Conservation (phyloP, 306 rosid species). For the Cajanus cajan region DNA sequence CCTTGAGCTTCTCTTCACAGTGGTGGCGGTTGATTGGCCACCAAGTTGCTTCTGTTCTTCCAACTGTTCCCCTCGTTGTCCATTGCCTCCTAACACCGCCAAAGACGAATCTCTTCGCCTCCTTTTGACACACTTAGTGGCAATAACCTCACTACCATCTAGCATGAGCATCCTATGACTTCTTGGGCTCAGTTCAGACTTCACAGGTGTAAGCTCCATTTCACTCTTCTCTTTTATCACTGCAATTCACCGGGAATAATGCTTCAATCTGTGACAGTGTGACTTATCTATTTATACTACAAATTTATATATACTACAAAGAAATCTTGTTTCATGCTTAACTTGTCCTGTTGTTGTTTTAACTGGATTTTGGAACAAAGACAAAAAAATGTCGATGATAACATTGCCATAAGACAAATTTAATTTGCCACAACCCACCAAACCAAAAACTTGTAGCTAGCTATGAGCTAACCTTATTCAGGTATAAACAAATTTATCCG, state of each 20-base stretch:
- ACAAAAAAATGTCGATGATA: slow-evolving; percentile 48
- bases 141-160: slow-evolving; percentile 38
- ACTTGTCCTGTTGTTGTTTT: slow-evolving; percentile 26
- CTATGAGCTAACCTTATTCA: background rate
- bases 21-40: slow-evolving; percentile 46
- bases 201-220: slow-evolving; percentile 50
- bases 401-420: slow-evolving; percentile 40
- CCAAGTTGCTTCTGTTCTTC: slow-evolving; percentile 28
- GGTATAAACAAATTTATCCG: slow-evolving; percentile 26
- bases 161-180: slow-evolving; percentile 38
- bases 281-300: slow-evolving; percentile 14
- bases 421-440: slow-evolving; percentile 28
- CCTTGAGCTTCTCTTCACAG: slow-evolving; percentile 77
- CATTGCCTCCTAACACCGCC: slow-evolving; percentile 25
- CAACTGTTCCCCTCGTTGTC: slow-evolving; percentile 30
- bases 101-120: slow-evolving; percentile 45
- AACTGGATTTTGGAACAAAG: slow-evolving; percentile 16
- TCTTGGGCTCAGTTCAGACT: slow-evolving; percentile 43
- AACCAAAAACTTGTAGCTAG: slow-evolving; percentile 21
- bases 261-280: too few relatives aligned
- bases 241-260: slow-evolving; percentile 6
- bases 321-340: slow-evolving; percentile 32
- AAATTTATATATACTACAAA: background rate
- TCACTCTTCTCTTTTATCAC: background rate
- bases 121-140: slow-evolving; percentile 46